Evolutionary conservation across 352 stramenopile species (phyloP).

Genomic region (Phytophthora vignae): DNA sequence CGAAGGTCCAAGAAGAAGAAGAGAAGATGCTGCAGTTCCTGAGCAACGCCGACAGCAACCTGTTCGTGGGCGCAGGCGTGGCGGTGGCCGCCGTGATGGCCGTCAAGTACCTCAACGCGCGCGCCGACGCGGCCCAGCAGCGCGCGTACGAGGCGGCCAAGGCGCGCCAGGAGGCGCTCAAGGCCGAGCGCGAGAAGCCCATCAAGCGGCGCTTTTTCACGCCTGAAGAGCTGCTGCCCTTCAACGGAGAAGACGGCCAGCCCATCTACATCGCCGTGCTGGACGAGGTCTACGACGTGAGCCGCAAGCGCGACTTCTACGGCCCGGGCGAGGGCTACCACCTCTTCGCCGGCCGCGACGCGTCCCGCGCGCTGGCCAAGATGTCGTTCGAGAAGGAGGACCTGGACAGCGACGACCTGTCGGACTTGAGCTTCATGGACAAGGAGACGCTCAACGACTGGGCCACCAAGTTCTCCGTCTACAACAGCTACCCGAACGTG

Average conservation of each 20-base stretch:
- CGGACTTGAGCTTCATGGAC: slow-evolving; percentile 85
- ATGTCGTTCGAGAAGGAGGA: slow-evolving; percentile 96
- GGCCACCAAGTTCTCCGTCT: slow-evolving; percentile 96
- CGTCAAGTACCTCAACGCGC: slow-evolving; percentile 72
- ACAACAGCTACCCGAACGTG: slow-evolving; percentile 96
- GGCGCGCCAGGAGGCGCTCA: slow-evolving; percentile 69
- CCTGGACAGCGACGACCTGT: slow-evolving; percentile 86
- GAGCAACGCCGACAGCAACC: slow-evolving; percentile 51
- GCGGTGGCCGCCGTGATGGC: slow-evolving; percentile 60
- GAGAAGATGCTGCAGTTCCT: slow-evolving; percentile 60
- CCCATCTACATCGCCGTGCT: slow-evolving; percentile 96
- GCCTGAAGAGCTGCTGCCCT: slow-evolving; percentile 88
- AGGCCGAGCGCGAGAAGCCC: slow-evolving; percentile 68
- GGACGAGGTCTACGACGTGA: slow-evolving; percentile 98
- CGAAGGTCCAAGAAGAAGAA: too few relatives aligned
- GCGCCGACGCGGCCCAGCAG: slow-evolving; percentile 66
- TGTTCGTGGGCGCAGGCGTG: slow-evolving; percentile 65
- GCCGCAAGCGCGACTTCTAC: slow-evolving; percentile 95
- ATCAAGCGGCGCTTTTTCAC: slow-evolving; percentile 93
- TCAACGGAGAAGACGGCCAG: slow-evolving; percentile 92
- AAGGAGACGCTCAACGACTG: slow-evolving; percentile 92
- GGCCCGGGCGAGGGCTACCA: slow-evolving; percentile 96
- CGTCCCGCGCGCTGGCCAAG: slow-evolving; percentile 94
- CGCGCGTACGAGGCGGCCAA: slow-evolving; percentile 70
- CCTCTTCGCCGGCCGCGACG: slow-evolving; percentile 96